Conservation (phyloP, 2,329 filamentous ascomycete species). For the Fusarium pseudoanthophilum region DNA sequence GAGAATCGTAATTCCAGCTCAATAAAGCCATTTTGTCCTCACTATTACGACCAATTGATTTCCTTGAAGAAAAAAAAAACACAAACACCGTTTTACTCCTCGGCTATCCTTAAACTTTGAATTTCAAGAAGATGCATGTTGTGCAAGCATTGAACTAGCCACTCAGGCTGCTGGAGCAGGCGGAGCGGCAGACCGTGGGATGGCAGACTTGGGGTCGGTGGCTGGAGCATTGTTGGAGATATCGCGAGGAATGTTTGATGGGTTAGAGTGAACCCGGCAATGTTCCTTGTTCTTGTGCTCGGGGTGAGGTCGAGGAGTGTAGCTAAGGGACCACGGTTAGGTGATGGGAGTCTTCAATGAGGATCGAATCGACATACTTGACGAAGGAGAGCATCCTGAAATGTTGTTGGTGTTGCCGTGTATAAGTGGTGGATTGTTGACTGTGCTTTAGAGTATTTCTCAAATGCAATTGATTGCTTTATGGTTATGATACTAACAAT, state of each 20-base stretch:
- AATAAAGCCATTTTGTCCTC: not conserved
- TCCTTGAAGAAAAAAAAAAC: not conserved
- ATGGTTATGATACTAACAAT: conserved; percentile 1
- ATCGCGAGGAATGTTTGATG: conserved; percentile 24
- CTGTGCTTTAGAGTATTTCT: not conserved
- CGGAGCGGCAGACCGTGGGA: conserved; percentile 16
- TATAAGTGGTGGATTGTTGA: not conserved
- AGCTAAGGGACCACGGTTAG: conserved; percentile 20
- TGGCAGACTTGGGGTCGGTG: conserved; percentile 26
- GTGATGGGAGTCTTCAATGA: not conserved
- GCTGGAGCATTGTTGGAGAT: conserved; percentile 12
- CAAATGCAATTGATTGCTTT: conserved; percentile 5
- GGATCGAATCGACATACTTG: conserved; percentile 18
- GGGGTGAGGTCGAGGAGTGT: conserved; percentile 39
- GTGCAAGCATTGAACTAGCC: not conserved
- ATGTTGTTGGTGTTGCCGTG: not conserved
- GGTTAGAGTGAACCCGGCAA: conserved; percentile 33
- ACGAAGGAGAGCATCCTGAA: conserved; percentile 38
- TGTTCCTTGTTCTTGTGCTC: conserved; percentile 40
- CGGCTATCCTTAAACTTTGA: conserved; percentile 15
- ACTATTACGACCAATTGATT: not conserved
- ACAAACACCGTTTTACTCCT: conserved; percentile 26
- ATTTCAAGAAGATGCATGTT: not conserved
- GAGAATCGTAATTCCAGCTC: not conserved
- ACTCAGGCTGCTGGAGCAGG: conserved; percentile 13